Conservation (phyloP, 768 basidiomycete species). For the Boletus reticuloceps region DNA sequence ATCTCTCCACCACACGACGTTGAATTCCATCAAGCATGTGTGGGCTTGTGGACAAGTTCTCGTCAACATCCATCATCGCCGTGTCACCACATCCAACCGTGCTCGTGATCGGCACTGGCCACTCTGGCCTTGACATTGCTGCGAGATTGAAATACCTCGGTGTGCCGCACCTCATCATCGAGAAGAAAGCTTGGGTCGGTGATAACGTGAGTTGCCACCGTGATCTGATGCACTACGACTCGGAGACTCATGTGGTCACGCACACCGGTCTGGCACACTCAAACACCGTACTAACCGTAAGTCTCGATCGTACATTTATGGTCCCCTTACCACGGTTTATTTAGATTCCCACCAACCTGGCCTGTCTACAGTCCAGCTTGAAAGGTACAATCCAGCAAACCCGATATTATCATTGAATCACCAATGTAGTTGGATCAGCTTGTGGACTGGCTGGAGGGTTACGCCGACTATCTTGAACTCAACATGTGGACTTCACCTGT, state of each 20-base stretch:
- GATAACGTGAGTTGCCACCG: constrained; percentile 33
- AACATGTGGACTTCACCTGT: constrained; percentile 59
- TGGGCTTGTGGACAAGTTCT: no score
- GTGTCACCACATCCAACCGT: constrained; percentile 63
- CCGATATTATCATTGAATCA: background rate
- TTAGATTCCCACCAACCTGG: constrained; percentile 54
- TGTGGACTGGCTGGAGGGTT: constrained; percentile 64
- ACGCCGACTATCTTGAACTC: constrained; percentile 58
- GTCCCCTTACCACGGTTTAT: background rate
- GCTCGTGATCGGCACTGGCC: constrained; percentile 62
- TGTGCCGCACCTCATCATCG: constrained; percentile 54
- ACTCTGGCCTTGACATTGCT: constrained; percentile 63
- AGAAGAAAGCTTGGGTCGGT: constrained; percentile 50
- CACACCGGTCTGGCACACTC: constrained; percentile 50
- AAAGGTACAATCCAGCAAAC: constrained; percentile 35
- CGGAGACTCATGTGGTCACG: constrained; percentile 30
- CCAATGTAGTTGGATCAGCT: constrained; percentile 35
- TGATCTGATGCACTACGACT: background rate
- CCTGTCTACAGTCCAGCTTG: constrained; percentile 48
- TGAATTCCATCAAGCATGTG: no score
- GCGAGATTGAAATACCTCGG: constrained; percentile 61
- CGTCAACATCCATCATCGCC: no score
- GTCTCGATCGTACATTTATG: constrained; percentile 12
- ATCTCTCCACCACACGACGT: no score
- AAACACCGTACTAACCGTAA: constrained; percentile 54